Percentiles rank a stretch among this genome's conserved stretches.
These are phyloP conservation scores for Apiospora pterosperma DNA, from an alignment of 2,329 filamentous ascomycete species.

Conservation along the genomic window DNA sequence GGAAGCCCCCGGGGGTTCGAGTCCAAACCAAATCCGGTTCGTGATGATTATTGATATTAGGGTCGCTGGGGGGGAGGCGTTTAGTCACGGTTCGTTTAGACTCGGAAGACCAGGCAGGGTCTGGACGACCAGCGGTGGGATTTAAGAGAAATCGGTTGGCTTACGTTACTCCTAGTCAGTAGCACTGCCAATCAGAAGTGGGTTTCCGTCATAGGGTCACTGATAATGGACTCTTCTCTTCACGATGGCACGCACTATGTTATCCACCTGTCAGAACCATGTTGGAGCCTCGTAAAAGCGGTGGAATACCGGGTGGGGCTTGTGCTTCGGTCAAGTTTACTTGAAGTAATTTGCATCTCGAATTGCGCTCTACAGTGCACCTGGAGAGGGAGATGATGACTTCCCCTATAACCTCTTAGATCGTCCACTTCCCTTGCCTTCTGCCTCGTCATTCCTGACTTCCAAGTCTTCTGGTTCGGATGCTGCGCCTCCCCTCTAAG, in stretches of 20 bases:
- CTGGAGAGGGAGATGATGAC: not conserved
- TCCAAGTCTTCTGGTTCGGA: not conserved
- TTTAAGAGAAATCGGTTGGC: not conserved
- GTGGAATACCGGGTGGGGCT: not conserved
- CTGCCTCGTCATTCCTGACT: not conserved
- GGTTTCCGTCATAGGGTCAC: constrained; percentile 2
- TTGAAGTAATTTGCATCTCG: too few relatives aligned
- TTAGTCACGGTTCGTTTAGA: not conserved
- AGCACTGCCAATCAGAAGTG: constrained; percentile 5
- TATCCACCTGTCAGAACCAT: not conserved
- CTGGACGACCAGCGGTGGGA: constrained; percentile 1
- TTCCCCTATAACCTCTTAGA: not conserved
- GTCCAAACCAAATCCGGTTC: constrained; percentile 6
- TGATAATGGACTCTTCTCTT: constrained; percentile 4
- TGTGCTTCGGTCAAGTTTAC: not conserved
- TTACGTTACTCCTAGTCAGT: not conserved
- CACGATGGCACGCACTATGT: too few relatives aligned
- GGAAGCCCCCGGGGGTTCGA: not conserved
- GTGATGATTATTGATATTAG: constrained; percentile 2
- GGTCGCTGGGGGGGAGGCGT: constrained; percentile 4
- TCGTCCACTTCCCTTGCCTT: not conserved
- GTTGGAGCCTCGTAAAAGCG: not conserved
- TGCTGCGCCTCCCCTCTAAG: not conserved
- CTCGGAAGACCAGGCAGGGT: not conserved
- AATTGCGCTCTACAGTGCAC: not conserved